Evolutionary conservation across 1,284 basidiomycete genomes (phyloP), one percentile per base, ranked within the genome.

Genomic region (Boletellus sp.): DNA sequence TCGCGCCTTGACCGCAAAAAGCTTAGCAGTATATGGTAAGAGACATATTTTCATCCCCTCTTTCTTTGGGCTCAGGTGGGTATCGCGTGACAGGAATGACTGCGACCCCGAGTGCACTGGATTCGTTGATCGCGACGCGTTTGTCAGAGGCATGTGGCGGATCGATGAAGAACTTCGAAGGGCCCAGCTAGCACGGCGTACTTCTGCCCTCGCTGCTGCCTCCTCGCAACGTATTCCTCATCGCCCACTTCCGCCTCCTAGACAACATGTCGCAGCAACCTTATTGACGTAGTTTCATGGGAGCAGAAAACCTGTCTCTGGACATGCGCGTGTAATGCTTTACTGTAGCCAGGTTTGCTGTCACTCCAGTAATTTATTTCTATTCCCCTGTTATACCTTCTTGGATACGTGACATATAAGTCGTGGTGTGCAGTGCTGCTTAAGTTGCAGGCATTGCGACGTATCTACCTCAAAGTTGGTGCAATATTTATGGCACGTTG

Each of bases 161-260:
- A 87, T 91, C 29, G 88, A 91, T 65, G 87, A 90, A 61, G 87
- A 89, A 56, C 73, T 91, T n/a, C 72, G 83, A 13, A 75, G 76
- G 36, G 73, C 74, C 13, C 78, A 82, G 54, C 60, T 76, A 30
- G 58, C 54, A 13, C 58, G 56, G 16, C 71, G 73, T 35, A 65
- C 66, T 19, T 64, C 71, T 25, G 72, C 71, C 11, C 64, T 69
- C 27, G 66, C 53, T 23, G 65, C 52, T 2, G 66, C 62, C 21
- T 64, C 62, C 5, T 68, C 65, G 9, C 66, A 66, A 25, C 66
- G 62, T 36, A 66, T 68, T 16, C 62, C 62, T 30, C 66, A 69
- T 34, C 62, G 62, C 4, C 66, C 62, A 10, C 41, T 63, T 33
- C 53, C 49, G 8, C 56, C 52, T 37, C 46, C 56, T 27, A 54